Percentiles rank a stretch among this genome's conserved stretches.
Conservation (phyloP, 2,329 filamentous ascomycete genomes). For the Alternaria arborescens region DNA sequence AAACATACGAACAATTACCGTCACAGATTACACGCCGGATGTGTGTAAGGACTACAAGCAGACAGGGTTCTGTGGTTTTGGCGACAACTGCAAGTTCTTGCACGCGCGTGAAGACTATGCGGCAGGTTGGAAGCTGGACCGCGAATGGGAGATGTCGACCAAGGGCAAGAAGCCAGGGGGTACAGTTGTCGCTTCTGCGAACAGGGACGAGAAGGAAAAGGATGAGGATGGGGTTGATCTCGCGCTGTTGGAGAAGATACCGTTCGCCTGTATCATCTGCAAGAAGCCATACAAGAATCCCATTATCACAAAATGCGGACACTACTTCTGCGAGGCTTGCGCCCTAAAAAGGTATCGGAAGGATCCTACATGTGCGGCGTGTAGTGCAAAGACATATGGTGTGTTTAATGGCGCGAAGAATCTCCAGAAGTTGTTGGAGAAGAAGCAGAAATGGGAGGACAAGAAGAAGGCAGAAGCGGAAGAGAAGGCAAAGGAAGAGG, state of each 20-base stretch:
- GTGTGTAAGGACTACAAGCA: conserved; percentile 95
- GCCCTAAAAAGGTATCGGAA: conserved; percentile 86
- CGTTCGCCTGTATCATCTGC: conserved; percentile 90
- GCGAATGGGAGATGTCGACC: conserved; percentile 87
- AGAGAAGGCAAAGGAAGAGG: conserved; percentile 50
- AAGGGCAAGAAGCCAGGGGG: conserved; percentile 66
- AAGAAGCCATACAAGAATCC: conserved; percentile 79
- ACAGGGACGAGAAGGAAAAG: conserved; percentile 54
- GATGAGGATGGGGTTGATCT: conserved; percentile 69
- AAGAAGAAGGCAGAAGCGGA: conserved; percentile 65
- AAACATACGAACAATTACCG: conserved; percentile 89
- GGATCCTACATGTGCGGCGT: conserved; percentile 85
- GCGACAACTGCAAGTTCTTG: conserved; percentile 83
- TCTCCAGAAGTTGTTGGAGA: conserved; percentile 80
- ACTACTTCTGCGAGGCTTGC: conserved; percentile 95
- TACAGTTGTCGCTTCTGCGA: conserved; percentile 65
- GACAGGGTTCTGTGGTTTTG: conserved; percentile 71
- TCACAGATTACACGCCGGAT: conserved; percentile 90
- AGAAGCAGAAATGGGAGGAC: conserved; percentile 70
- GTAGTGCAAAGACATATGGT: conserved; percentile 83
- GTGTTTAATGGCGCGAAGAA: conserved; percentile 90
- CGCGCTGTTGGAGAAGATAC: conserved; percentile 80
- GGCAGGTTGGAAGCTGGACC: conserved; percentile 93
- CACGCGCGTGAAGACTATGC: conserved; percentile 82
- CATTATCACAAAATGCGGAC: conserved; percentile 87